phyloP scores from a whole-genome alignment of 2,329 filamentous ascomycete genomes.

The Diaporthe ampelina region DNA sequence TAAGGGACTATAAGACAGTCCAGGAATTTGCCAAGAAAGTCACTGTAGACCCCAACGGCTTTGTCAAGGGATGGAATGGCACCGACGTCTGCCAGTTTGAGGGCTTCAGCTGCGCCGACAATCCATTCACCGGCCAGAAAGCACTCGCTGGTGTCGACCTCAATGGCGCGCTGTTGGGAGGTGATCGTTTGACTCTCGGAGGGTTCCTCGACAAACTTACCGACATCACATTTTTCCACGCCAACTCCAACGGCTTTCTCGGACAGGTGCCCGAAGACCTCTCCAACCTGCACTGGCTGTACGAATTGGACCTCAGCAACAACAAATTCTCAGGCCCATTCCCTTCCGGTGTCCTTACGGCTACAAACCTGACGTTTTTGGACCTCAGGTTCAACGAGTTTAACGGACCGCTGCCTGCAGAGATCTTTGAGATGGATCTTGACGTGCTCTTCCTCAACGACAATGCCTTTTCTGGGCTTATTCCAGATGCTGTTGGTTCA shows the following conservation, averaged over 20 bases:
- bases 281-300: neutral
- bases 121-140: neutral
- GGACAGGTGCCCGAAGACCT: neutral
- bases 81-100: neutral
- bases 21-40: neutral
- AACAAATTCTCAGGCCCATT: neutral
- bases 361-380: neutral
- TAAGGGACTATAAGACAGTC: neutral
- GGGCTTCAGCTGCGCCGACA: neutral
- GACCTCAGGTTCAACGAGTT: neutral
- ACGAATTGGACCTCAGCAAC: neutral
- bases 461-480: neutral
- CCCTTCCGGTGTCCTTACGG: neutral
- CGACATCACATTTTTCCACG: constrained; percentile 5
- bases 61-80: neutral
- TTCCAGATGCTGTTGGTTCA: no score
- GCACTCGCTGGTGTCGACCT: neutral
- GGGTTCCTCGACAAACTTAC: neutral
- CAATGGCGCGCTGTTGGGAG: neutral
- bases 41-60: neutral
- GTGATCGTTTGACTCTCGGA: neutral
- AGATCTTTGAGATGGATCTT: neutral
- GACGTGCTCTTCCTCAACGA: neutral
- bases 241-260: constrained; percentile 1
- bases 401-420: neutral